Percentiles rank a stretch among this genome's conserved stretches.
Evolutionary conservation across 2,329 filamentous ascomycete species (phyloP).

Genomic region (Aspergillus puulaauensis): DNA sequence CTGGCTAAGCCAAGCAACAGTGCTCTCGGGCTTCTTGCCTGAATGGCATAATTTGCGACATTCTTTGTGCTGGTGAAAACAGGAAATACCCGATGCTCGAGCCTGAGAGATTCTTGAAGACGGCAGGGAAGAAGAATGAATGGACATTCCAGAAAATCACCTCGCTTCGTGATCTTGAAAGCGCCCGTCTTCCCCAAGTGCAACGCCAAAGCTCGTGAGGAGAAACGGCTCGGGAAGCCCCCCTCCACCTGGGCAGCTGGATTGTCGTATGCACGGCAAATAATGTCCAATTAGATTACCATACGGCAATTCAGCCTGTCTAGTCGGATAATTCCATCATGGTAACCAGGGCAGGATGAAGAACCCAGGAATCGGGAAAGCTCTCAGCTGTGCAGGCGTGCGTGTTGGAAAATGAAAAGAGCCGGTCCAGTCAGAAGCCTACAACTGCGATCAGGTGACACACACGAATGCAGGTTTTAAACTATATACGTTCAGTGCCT

Average conservation of each 20-base stretch:
- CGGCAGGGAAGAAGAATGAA: neutral
- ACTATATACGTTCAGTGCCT: neutral
- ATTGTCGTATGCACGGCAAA: neutral
- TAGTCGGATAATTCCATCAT: neutral
- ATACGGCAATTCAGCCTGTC: neutral
- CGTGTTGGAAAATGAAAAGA: neutral
- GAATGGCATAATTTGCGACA: neutral
- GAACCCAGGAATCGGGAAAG: no score
- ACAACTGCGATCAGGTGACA: neutral
- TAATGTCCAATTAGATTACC: neutral
- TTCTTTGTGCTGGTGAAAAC: neutral
- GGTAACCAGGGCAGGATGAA: no score
- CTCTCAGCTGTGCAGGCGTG: neutral
- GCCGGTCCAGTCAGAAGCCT: neutral
- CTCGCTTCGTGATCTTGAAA: neutral
- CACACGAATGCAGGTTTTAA: neutral
- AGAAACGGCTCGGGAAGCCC: neutral
- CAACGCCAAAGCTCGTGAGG: neutral
- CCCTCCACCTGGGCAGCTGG: no score
- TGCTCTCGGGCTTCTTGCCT: neutral
- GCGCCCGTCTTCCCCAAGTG: neutral
- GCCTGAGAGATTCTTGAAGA: neutral
- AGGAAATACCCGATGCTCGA: neutral
- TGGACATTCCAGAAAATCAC: neutral
- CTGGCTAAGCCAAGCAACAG: neutral